Percentiles rank a stretch among this genome's conserved stretches.
These are phyloP conservation scores for Francoa sonchifolia DNA, from an alignment of 441 rosid genomes.

Conservation along the genomic window DNA sequence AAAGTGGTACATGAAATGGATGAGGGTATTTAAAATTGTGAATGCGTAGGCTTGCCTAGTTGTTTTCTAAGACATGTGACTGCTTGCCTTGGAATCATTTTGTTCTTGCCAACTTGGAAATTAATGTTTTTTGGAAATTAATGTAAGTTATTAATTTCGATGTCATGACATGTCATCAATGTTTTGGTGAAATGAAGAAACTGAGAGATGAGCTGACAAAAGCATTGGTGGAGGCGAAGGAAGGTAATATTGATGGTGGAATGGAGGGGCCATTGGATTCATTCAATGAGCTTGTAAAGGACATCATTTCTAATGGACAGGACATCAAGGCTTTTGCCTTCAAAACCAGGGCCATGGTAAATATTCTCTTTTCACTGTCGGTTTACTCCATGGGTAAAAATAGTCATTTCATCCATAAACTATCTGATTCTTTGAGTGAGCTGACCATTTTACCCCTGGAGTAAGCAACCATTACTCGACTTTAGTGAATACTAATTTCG, in stretches of 20 bases:
- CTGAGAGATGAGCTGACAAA: slow-evolving; percentile 66
- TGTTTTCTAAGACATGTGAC: too few species aligned
- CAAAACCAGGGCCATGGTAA: slow-evolving; percentile 73
- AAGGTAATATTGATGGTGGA: slow-evolving; percentile 24
- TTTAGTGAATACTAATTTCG: too few species aligned
- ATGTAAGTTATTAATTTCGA: slow-evolving; percentile 2
- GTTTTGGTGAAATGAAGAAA: slow-evolving; percentile 38
- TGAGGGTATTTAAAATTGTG: too few species aligned
- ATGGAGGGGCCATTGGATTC: slow-evolving; percentile 37
- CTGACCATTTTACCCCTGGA: too few species aligned
- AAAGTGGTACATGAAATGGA: too few species aligned
- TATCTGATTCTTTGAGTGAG: too few species aligned
- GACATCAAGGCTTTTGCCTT: slow-evolving; percentile 70
- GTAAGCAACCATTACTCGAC: too few species aligned
- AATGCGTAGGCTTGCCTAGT: too few species aligned
- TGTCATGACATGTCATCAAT: too few species aligned
- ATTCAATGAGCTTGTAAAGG: slow-evolving; percentile 67
- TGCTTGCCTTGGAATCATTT: too few species aligned
- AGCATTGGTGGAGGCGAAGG: slow-evolving; percentile 60
- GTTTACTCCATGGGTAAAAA: background rate
- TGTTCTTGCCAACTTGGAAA: slow-evolving; percentile 7
- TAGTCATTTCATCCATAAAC: too few species aligned
- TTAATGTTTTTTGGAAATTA: background rate
- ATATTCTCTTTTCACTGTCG: background rate
- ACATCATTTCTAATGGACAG: slow-evolving; percentile 44